Evolutionary conservation across 106 monocot species (phyloP).

Genomic region (Dioscorea dumetorum): DNA sequence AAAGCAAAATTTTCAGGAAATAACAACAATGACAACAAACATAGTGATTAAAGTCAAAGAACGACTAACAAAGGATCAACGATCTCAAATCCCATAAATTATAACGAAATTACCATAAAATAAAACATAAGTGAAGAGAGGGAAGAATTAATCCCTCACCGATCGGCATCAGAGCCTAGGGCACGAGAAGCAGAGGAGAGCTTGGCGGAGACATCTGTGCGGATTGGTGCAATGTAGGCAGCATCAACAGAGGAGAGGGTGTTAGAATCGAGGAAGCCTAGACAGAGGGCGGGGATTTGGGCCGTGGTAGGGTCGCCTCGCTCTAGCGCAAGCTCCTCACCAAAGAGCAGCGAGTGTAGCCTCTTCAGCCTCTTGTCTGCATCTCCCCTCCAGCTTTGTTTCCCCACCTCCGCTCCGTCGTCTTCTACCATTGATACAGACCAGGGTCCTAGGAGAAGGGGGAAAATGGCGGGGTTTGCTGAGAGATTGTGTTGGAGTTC

Average conservation of each 20-base stretch:
- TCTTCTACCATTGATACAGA: no score
- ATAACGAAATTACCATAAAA: no score
- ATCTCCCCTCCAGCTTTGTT: constrained; percentile 46
- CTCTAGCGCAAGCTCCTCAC: constrained; percentile 44
- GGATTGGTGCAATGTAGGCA: constrained; percentile 51
- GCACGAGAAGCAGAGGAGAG: constrained; percentile 46
- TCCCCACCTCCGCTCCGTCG: no score
- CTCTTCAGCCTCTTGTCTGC: constrained; percentile 43
- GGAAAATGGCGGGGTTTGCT: no score
- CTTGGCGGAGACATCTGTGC: constrained; percentile 32
- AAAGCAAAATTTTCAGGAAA: no score
- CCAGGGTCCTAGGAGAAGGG: no score
- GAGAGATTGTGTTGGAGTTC: no score
- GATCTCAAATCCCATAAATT: no score
- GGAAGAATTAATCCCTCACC: constrained; percentile 25
- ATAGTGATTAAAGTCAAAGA: no score
- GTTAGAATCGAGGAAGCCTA: constrained; percentile 84
- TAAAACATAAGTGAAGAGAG: neutral
- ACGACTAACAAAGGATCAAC: no score
- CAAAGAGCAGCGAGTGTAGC: constrained; percentile 65
- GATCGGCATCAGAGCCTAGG: constrained; percentile 58
- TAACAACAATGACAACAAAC: no score
- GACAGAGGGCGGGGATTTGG: constrained; percentile 61
- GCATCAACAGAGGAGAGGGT: constrained; percentile 28
- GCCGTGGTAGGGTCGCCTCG: constrained; percentile 48